Base-by-base conservation (phyloP, 495 filamentous ascomycete species). In the Aspergillus kassunensis region DNA sequence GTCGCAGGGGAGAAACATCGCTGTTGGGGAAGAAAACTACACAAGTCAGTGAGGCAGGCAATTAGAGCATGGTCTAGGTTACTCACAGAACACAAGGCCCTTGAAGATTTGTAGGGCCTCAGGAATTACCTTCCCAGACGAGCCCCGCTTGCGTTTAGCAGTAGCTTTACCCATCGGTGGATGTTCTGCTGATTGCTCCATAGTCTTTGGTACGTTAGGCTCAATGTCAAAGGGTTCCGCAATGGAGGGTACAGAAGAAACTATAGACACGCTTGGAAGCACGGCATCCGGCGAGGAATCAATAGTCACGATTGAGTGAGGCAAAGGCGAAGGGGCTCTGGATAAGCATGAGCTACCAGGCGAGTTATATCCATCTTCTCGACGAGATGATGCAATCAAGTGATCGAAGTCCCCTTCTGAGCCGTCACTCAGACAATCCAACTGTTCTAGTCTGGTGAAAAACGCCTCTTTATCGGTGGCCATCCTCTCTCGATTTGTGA, bases 1-100 rank as follows among this genome's bases (percentile, higher is more conserved):
- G 80, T 18, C 92, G 80, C 1, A 80, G 68, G 1, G 78, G 79
- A 15, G 83, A 78, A 34, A 86, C 75, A 56, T 91, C 84, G 54
- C 87, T 83, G 51, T 91, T 88, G 0, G 90, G 93, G 20, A 93
- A 78, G 65, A 95, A 98, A 57, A 80, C 82, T 85, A 33, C 2
- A 40, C 39, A 45, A n/a, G 3, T 8, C 9, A n/a, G n/a, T n/a
- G n/a, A n/a, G n/a, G n/a, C n/a, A n/a, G 10, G 13, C 11, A 50
- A 25, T 53, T 18, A 58, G 40, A 20, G 27, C 7, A 24, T 37
- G 16, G 35, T 1, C 9, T 24, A 29, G n/a, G 19, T 23, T 6
- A 66, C 73, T 52, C 43, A 80, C 76, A 90, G 57, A 92, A 89
- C 0, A 66, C 68, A 13, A 88, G 62, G 0, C 72, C 78, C 41